Evolutionary conservation across 306 rosid species (phyloP).

Genomic region (Dryas drummondii): DNA sequence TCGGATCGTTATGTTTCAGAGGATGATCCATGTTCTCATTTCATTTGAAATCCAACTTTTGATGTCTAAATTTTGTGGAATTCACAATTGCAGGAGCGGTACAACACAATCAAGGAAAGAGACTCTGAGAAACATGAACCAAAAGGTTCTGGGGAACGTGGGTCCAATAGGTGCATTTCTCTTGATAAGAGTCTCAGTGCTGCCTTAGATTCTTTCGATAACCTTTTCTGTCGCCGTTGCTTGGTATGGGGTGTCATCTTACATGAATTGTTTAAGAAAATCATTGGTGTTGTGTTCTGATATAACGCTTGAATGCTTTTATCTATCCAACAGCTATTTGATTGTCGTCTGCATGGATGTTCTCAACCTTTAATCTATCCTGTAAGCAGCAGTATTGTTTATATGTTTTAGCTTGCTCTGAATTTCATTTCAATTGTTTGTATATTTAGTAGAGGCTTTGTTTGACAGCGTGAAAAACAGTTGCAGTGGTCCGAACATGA

Average conservation of each 20-base stretch:
- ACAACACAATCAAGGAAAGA: constrained; percentile 60
- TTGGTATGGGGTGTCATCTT: constrained; percentile 55
- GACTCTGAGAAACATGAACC: constrained; percentile 37
- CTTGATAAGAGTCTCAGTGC: constrained; percentile 74
- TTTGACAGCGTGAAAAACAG: constrained; percentile 76
- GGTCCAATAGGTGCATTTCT: constrained; percentile 48
- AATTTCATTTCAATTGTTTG: constrained; percentile 27
- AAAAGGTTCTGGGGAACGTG: constrained; percentile 44
- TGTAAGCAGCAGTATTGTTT: constrained; percentile 49
- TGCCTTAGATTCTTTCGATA: constrained; percentile 93
- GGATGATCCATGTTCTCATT: constrained; percentile 25
- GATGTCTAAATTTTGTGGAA: constrained; percentile 14
- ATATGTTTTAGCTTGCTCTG: constrained; percentile 11
- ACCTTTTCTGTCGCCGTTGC: constrained; percentile 96
- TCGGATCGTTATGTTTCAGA: constrained; percentile 16
- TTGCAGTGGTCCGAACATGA: constrained; percentile 70
- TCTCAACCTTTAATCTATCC: constrained; percentile 74
- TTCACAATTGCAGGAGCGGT: constrained; percentile 62
- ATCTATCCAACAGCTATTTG: constrained; percentile 70
- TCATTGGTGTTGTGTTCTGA: constrained; percentile 8
- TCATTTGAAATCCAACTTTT: constrained; percentile 6
- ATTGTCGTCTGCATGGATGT: constrained; percentile 93
- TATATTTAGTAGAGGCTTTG: constrained; percentile 38
- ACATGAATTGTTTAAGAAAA: constrained; percentile 14
- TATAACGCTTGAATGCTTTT: constrained; percentile 29